Conservation (phyloP, 805 yeast genomes). For the Candida endomychidarum region DNA sequence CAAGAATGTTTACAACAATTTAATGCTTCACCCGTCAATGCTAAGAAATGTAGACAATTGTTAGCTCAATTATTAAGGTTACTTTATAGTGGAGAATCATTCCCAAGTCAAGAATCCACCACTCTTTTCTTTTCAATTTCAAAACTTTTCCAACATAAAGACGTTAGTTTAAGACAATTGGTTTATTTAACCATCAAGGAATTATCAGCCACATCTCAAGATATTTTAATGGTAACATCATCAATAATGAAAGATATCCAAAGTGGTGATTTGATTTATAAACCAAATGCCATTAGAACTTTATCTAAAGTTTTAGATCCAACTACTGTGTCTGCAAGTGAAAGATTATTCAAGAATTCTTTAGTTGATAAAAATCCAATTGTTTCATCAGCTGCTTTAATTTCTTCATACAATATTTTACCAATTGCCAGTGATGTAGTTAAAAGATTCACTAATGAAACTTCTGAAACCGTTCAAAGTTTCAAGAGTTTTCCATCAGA, state of each 20-base stretch:
- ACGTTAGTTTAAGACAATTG: constrained; percentile 83
- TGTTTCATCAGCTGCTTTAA: constrained; percentile 90
- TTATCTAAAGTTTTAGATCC: constrained; percentile 87
- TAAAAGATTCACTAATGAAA: constrained; percentile 90
- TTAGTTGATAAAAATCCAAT: constrained; percentile 88
- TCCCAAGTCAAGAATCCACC: constrained; percentile 88
- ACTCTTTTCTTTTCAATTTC: constrained; percentile 90
- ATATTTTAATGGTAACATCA: constrained; percentile 95
- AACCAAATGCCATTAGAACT: constrained; percentile 94
- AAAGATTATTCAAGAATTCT: constrained; percentile 87
- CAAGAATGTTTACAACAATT: constrained; percentile 93
- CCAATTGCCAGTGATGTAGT: constrained; percentile 91
- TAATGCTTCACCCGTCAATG: constrained; percentile 86
- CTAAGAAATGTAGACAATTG: constrained; percentile 80
- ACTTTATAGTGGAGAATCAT: constrained; percentile 80
- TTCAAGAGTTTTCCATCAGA: constrained; percentile 52
- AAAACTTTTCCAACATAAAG: constrained; percentile 90
- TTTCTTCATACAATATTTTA: constrained; percentile 83
- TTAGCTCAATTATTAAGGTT: constrained; percentile 81
- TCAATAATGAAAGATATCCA: constrained; percentile 98
- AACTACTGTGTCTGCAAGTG: constrained; percentile 88
- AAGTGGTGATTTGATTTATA: constrained; percentile 78
- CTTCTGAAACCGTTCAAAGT: constrained; percentile 82
- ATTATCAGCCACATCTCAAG: constrained; percentile 78
- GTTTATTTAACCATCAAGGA: constrained; percentile 94